A percentile compares a stretch with the other conserved stretches of the same genome.
phyloP scores from a whole-genome alignment of 1,284 basidiomycete genomes.

The Malassezia obtusa region DNA sequence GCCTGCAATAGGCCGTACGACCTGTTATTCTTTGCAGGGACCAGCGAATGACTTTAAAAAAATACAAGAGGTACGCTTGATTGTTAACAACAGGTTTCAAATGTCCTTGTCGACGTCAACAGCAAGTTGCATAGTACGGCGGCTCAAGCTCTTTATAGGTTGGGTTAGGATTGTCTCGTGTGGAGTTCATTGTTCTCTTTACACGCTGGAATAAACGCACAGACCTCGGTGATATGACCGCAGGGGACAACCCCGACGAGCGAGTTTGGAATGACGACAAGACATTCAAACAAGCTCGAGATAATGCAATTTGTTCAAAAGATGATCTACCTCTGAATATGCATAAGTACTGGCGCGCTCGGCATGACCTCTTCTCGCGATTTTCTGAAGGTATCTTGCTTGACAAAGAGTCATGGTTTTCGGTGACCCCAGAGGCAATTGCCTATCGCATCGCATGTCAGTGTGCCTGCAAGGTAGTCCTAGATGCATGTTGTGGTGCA shows the following conservation, averaged over 20 bases:
- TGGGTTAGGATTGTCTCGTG: background rate
- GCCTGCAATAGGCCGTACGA: slow-evolving; percentile 9
- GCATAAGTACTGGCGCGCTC: slow-evolving; percentile 29
- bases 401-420: slow-evolving; percentile 90
- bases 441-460: slow-evolving; percentile 83
- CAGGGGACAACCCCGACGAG: background rate
- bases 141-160: slow-evolving; percentile 9
- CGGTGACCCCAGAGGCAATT: slow-evolving; percentile 84
- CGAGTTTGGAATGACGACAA: background rate
- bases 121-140: slow-evolving; percentile 1
- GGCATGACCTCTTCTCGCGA: slow-evolving; percentile 32
- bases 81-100: background rate
- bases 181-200: no score
- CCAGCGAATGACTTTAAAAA: background rate
- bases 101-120: background rate
- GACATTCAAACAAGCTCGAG: background rate
- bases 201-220: no score
- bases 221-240: no score
- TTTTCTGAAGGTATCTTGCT: slow-evolving; percentile 48
- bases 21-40: slow-evolving; percentile 14
- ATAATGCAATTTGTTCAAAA: background rate
- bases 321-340: slow-evolving; percentile 15
- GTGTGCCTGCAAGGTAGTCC: slow-evolving; percentile 55
- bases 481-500: slow-evolving; percentile 94
- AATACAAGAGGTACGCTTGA: background rate